Base-by-base conservation (phyloP, 768 basidiomycete species). In the Xerocomus spinulosus region DNA sequence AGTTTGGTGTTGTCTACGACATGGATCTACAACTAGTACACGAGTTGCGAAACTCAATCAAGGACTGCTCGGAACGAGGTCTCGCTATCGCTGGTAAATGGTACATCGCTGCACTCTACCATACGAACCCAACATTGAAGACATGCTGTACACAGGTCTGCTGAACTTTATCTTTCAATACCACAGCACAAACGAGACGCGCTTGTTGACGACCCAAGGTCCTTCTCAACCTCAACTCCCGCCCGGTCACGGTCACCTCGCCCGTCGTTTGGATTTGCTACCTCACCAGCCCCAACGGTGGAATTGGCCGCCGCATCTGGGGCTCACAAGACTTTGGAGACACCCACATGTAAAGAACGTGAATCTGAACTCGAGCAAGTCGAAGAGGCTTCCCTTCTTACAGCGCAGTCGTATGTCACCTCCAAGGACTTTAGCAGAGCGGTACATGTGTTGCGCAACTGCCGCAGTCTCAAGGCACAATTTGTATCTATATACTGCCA, bases 401-500 rank as follows among this genome's bases (percentile, higher is more conserved):
- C 86, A 29, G 92, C 88, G 2, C 81, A 82, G 47, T 74, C 81
- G 17, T 87, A 81, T 59, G 79, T 90, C 54, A 82, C 90, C 52
- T 69, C 80, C 14, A 83, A 84, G 59, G 93, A 98, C 57, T 85
- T 86, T 56, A 71, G 81, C 39, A 77, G 92, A 49, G 88, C 83
- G 7, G 76, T 79, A 6, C 79, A 83, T 56, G 67, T 81, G 47
- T 67, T 98, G 41, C 73, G 72, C 43, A 71, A 73, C 8, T 89
- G 87, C 58, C 78, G 66, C 56, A 87, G 88, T 55, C 65, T 80
- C 21, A 87, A 87, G 62, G 84, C 85, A 8, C 74, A 71, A 21
- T 99, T 96, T 66, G 56, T 97, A 52, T 75, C 77, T 38, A 64
- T 83, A 17, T 98, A 99, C 64, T 79, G 87, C 56, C 80, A 79